Base-by-base conservation (phyloP, 2,329 filamentous ascomycete genomes). In the Aureobasidium pullulans region DNA sequence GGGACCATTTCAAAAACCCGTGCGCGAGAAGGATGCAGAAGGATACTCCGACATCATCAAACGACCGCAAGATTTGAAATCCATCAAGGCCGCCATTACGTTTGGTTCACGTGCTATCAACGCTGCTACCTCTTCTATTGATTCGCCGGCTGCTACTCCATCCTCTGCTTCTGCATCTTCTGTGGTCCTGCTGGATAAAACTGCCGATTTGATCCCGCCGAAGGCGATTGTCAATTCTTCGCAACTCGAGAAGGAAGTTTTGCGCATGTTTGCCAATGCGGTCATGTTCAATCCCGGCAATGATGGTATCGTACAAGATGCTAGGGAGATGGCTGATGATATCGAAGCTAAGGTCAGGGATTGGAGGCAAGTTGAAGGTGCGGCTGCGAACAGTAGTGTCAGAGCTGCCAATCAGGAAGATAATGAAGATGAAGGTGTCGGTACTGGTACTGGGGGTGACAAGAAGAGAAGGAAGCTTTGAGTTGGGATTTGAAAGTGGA, bases 281-380 rank as follows among this genome's bases (percentile, higher is more conserved):
- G 88, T 96, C 73, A 97, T 99, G 94, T 99, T 96, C 78, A 97
- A 97, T 67, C 86, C 89, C 0, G 90, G 96, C 63, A 90, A 96
- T 72, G 90, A 93, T 39, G 90, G 88, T 3, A 86, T 96, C 32
- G 92, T 96, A 34, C 87, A 89, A 61, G 90, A 96, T 69, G 91
- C 92, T 1, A 80, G 87, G 60, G 88, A 90, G 71, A 96, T 96
- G 91, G 95, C 90, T 67, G 81, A 88, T 61, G 89, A 93, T 72
- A 89, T 96, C 1, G 88, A 96, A 74, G 85, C 87, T 70, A 82
- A 88, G 19, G 81, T 96, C 15, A 84, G 82, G 40, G 86, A 88
- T 65, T 86, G 92, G 78, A 83, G 90, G 32, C 64, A 68, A 19
- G 47, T 60, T 1, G 57, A 60, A 13, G 57, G 57, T 16, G 54